A percentile compares a stretch with the other conserved stretches of the same genome.
phyloP scores from a whole-genome alignment of 73 alveolate species.

The Urostyla sp. region DNA sequence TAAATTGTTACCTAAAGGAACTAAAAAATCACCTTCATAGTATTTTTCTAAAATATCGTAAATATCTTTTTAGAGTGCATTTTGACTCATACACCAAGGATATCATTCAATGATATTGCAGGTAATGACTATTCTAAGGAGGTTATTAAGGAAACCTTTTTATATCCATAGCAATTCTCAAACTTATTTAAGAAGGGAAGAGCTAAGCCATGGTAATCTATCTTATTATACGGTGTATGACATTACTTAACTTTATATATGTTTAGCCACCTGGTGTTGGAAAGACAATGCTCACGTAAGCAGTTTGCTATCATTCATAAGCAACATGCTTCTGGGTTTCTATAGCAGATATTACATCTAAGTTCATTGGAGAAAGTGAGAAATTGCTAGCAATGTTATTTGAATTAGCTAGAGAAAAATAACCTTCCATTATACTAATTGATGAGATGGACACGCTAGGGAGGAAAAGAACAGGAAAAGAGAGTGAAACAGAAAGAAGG shows the following conservation, averaged over 20 bases:
- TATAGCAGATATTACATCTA: slow-evolving; percentile 68
- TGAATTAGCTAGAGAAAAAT: slow-evolving; percentile 67
- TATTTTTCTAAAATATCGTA: no score
- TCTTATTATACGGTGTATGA: slow-evolving; percentile 56
- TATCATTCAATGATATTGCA: slow-evolving; percentile 69
- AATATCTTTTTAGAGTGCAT: slow-evolving; percentile 39
- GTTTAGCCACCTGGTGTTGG: slow-evolving; percentile 78
- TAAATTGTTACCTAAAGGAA: no score
- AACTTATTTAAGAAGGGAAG: slow-evolving; percentile 58
- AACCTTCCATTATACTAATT: slow-evolving; percentile 63
- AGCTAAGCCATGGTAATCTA: slow-evolving; percentile 64
- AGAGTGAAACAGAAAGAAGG: slow-evolving; percentile 76
- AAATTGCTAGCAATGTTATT: slow-evolving; percentile 60
- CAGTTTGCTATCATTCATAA: slow-evolving; percentile 60
- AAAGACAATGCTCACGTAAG: slow-evolving; percentile 69
- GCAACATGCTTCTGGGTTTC: slow-evolving; percentile 70
- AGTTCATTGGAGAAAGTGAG: slow-evolving; percentile 75
- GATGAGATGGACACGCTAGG: slow-evolving; percentile 75
- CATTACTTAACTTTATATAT: not conserved
- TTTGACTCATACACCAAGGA: slow-evolving; percentile 44
- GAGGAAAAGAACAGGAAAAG: slow-evolving; percentile 68
- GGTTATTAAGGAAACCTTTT: slow-evolving; percentile 55
- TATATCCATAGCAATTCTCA: slow-evolving; percentile 46
- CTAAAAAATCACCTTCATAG: not conserved
- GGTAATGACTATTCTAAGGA: slow-evolving; percentile 73